phyloP scores from a whole-genome alignment of 768 basidiomycete species.

The Kwoniella dendrophila region DNA sequence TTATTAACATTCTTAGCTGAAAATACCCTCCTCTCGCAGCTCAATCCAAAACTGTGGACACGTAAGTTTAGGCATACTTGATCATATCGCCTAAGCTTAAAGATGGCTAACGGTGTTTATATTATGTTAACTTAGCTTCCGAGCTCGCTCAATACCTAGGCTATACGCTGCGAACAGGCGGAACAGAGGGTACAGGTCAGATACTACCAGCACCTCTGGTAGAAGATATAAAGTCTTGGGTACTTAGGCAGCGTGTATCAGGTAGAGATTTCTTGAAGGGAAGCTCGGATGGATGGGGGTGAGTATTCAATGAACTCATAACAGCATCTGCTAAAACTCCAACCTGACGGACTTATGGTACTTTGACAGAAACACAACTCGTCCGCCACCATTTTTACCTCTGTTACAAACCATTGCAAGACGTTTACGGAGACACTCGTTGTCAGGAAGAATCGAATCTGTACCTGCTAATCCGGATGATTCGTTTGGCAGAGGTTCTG shows the following conservation, averaged over 20 bases:
- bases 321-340: not conserved
- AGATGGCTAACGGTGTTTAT: not conserved
- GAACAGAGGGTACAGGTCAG: slow-evolving; percentile 37
- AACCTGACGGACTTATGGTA: not conserved
- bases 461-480: slow-evolving; percentile 17
- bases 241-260: slow-evolving; percentile 37
- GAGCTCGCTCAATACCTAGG: slow-evolving; percentile 43
- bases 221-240: slow-evolving; percentile 51
- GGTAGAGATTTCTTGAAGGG: slow-evolving; percentile 41
- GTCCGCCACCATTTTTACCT: slow-evolving; percentile 47
- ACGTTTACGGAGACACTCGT: slow-evolving; percentile 35
- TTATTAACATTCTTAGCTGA: too few relatives aligned
- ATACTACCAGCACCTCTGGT: slow-evolving; percentile 40
- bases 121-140: slow-evolving; percentile 22
- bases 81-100: not conserved
- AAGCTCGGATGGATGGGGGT: slow-evolving; percentile 40
- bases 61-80: slow-evolving; percentile 24
- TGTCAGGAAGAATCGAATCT: slow-evolving; percentile 31
- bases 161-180: slow-evolving; percentile 40
- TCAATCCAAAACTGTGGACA: slow-evolving; percentile 43
- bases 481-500: slow-evolving; percentile 18
- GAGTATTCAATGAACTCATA: slow-evolving; percentile 7
- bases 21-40: slow-evolving; percentile 16
- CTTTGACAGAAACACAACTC: slow-evolving; percentile 12
- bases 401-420: slow-evolving; percentile 43